Conservation (phyloP, 352 stramenopile species). For the Pythium phragmiticola region DNA sequence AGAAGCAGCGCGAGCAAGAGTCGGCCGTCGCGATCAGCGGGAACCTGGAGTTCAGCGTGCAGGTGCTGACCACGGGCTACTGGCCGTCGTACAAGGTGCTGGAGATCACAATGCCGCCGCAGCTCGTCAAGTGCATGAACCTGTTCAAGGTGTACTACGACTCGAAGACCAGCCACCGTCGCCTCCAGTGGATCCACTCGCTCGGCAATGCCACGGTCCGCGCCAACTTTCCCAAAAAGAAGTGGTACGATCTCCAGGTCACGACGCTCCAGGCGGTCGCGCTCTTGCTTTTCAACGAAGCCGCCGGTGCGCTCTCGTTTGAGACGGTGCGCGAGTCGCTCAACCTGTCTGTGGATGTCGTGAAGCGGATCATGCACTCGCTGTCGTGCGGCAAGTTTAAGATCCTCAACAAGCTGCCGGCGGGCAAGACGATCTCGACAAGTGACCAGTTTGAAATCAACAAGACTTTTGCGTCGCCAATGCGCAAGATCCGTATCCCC, state of each 20-base stretch:
- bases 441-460: conserved; percentile 96
- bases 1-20: conserved; percentile 77
- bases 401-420: conserved; percentile 93
- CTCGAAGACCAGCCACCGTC: conserved; percentile 92
- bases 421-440: conserved; percentile 93
- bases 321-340: conserved; percentile 90
- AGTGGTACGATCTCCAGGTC: conserved; percentile 97
- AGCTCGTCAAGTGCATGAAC: conserved; percentile 95
- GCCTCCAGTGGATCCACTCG: conserved; percentile 95
- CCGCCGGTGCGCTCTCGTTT: conserved; percentile 84
- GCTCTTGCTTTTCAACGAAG: conserved; percentile 95
- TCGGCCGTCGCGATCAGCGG: conserved; percentile 27
- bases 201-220: conserved; percentile 95
- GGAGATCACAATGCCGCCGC: conserved; percentile 93
- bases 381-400: conserved; percentile 99
- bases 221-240: conserved; percentile 83
- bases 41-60: conserved; percentile 95
- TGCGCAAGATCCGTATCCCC: conserved; percentile 98
- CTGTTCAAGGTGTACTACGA: conserved; percentile 96
- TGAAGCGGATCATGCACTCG: conserved; percentile 98
- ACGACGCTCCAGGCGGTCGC: conserved; percentile 97
- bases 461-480: conserved; percentile 91
- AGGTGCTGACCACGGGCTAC: conserved; percentile 98
- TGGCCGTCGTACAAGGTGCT: conserved; percentile 98
- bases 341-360: conserved; percentile 94